Conservation (phyloP, 2,329 filamentous ascomycete genomes). For the Talaromyces albobiverticillius region DNA sequence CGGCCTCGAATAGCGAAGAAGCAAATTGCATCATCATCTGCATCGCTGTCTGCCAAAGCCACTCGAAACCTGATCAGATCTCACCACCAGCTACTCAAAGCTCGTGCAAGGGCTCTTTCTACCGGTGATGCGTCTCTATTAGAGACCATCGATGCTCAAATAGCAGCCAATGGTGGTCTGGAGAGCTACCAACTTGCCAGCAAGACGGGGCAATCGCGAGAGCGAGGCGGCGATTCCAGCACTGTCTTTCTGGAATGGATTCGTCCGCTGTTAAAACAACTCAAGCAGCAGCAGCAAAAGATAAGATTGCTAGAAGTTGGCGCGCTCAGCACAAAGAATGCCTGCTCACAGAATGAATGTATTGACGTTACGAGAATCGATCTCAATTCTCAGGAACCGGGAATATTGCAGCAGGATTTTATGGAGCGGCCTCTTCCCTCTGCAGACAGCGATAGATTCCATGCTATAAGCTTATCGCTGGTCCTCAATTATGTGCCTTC, state of each 20-base stretch:
- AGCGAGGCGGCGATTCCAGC: conserved; percentile 63
- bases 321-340: conserved; percentile 78
- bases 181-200: conserved; percentile 61
- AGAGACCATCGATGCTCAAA: conserved; percentile 45
- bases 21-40: conserved; percentile 24
- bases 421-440: conserved; percentile 77
- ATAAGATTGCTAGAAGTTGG: conserved; percentile 83
- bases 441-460: conserved; percentile 57
- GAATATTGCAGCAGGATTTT: conserved; percentile 85
- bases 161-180: conserved; percentile 58
- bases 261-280: conserved; percentile 24
- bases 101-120: conserved; percentile 50
- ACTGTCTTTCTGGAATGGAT: conserved; percentile 61
- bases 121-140: conserved; percentile 44
- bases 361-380: conserved; percentile 84
- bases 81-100: conserved; percentile 60
- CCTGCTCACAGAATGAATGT: conserved; percentile 68
- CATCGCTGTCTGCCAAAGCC: conserved; percentile 53
- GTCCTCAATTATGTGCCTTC: conserved; percentile 94
- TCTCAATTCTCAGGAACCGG: conserved; percentile 75
- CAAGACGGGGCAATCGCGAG: conserved; percentile 58
- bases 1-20: conserved; percentile 43
- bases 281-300: conserved; percentile 26
- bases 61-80: conserved; percentile 58
- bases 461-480: conserved; percentile 86